Evolutionary conservation across 257 asterid species (phyloP).

Genomic region (Ophiorrhiza pumila): DNA sequence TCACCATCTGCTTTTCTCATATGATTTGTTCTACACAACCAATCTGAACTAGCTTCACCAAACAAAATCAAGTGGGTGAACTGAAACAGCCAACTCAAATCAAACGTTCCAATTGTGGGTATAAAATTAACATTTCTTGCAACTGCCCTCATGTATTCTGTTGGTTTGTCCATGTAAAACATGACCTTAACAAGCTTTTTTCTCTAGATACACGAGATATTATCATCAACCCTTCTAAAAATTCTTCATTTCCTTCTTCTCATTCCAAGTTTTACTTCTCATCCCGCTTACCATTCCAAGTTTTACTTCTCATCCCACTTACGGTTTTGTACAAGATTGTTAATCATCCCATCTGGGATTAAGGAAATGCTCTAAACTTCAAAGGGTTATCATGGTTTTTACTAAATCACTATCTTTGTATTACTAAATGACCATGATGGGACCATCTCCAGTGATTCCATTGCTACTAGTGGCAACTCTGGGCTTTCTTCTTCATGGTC

Average conservation of each 20-base stretch:
- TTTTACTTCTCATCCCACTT: background rate
- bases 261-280: background rate
- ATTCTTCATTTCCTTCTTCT: background rate
- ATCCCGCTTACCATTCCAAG: background rate
- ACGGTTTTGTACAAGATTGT: background rate
- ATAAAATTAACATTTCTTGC: conserved; percentile 5
- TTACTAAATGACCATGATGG: conserved; percentile 30
- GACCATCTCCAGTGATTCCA: conserved; percentile 69
- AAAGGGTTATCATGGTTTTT: background rate
- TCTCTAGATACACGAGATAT: background rate
- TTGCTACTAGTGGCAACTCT: conserved; percentile 46
- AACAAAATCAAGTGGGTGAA: conserved; percentile 39
- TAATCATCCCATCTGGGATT: background rate
- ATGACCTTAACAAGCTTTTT: background rate
- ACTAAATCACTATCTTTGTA: conserved; percentile 1
- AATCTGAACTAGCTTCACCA: conserved; percentile 38
- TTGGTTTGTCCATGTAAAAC: background rate
- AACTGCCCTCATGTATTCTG: conserved; percentile 12
- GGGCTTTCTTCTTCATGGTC: conserved; percentile 59
- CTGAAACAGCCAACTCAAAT: conserved; percentile 44
- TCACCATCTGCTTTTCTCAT: background rate
- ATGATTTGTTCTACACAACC: background rate
- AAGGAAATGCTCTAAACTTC: background rate
- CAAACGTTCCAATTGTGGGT: background rate
- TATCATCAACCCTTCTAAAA: background rate